phyloP scores from a whole-genome alignment of 768 basidiomycete genomes.

The Calocybe gangraenosa region DNA sequence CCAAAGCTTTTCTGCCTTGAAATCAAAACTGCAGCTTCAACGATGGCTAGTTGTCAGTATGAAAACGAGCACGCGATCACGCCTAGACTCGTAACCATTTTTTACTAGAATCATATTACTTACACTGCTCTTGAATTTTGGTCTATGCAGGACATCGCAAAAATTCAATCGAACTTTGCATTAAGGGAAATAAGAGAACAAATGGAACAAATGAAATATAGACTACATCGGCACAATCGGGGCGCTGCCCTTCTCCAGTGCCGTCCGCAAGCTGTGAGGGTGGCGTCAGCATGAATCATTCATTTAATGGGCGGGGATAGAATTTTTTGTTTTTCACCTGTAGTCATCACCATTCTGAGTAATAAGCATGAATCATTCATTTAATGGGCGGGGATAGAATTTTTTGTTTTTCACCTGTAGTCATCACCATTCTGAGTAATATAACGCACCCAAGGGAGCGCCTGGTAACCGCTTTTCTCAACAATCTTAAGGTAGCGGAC shows the following conservation, averaged over 20 bases:
- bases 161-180: too few species aligned
- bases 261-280: constrained; percentile 59
- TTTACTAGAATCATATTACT: too few species aligned
- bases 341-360: constrained; percentile 92
- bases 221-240: constrained; percentile 55
- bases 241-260: constrained; percentile 68
- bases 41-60: too few species aligned
- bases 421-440: constrained; percentile 91
- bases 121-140: too few species aligned
- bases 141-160: too few species aligned
- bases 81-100: too few species aligned
- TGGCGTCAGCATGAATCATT: too few species aligned
- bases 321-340: constrained; percentile 50
- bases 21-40: too few species aligned
- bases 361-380: too few species aligned
- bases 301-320: not conserved
- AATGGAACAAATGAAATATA: not conserved
- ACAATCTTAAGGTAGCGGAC: constrained; percentile 98
- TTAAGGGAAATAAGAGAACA: too few species aligned
- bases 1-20: too few species aligned
- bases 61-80: too few species aligned
- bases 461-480: constrained; percentile 97
- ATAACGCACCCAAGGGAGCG: constrained; percentile 93
- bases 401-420: constrained; percentile 55
- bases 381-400: not conserved